Conservation (phyloP, 495 filamentous ascomycete species). For the Talaromyces wortmannii region DNA sequence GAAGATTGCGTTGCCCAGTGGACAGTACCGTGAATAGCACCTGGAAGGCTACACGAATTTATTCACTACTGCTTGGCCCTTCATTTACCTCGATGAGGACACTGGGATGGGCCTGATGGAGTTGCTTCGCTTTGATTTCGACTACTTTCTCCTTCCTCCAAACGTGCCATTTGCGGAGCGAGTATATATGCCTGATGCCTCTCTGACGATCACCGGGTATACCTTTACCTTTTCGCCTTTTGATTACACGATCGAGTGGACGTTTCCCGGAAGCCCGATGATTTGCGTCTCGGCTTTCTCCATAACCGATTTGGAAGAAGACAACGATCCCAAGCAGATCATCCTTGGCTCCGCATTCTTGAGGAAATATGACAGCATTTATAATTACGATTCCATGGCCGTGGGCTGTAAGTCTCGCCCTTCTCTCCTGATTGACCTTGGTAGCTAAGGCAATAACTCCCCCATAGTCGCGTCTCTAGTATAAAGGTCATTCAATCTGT, state of each 20-base stretch:
- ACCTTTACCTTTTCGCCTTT: conserved; percentile 2
- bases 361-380: neutral
- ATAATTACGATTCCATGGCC: neutral
- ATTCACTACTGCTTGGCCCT: neutral
- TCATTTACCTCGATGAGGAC: neutral
- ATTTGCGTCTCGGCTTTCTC: conserved; percentile 1
- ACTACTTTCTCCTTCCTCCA: conserved; percentile 1
- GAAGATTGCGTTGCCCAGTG: conserved; percentile 1
- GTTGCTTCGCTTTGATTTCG: neutral
- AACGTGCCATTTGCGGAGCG: neutral
- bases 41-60: neutral
- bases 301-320: neutral
- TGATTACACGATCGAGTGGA: conserved; percentile 2
- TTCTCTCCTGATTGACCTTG: neutral
- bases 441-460: neutral
- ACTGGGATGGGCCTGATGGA: neutral
- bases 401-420: neutral
- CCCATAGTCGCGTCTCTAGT: neutral
- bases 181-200: conserved; percentile 1
- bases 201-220: conserved; percentile 3
- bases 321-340: neutral
- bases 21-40: conserved; percentile 1
- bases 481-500: neutral
- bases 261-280: neutral
- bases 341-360: neutral